A percentile compares a stretch with the other conserved stretches of the same genome.
Conservation (phyloP, 441 rosid species). For the Corymbia citriodora region DNA sequence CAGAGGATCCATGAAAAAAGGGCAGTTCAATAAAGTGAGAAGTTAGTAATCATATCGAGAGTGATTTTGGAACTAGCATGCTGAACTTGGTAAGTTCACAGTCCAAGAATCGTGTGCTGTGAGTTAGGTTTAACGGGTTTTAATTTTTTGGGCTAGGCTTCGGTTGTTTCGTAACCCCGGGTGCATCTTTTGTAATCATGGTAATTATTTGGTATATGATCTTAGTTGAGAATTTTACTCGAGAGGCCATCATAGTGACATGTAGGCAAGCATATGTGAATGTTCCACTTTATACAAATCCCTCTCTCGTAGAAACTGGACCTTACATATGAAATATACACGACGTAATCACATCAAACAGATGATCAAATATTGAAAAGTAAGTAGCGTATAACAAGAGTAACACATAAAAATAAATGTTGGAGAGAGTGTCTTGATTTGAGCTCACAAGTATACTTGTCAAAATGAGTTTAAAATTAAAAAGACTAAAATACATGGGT, state of each 20-base stretch:
- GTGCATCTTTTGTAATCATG: neutral
- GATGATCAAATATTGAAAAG: neutral
- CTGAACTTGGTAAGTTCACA: neutral
- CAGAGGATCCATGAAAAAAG: neutral
- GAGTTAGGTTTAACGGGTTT: neutral
- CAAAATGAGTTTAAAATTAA: no score
- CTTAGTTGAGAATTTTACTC: neutral
- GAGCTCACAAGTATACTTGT: no score
- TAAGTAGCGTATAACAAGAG: neutral
- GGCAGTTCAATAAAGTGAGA: neutral
- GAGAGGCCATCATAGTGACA: neutral
- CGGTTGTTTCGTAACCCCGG: neutral
- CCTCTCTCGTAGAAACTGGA: neutral
- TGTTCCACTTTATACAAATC: neutral
- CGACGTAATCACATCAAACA: neutral
- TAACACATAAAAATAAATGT: neutral
- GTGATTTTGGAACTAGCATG: neutral
- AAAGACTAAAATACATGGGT: no score
- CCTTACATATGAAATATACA: neutral
- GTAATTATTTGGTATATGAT: neutral
- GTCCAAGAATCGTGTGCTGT: no score
- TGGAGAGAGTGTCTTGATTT: neutral
- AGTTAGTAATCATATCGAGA: neutral
- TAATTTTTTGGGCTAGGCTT: neutral
- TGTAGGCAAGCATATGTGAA: neutral